phyloP scores from a whole-genome alignment of 2,329 filamentous ascomycete genomes.

The Colletotrichum somersetense region DNA sequence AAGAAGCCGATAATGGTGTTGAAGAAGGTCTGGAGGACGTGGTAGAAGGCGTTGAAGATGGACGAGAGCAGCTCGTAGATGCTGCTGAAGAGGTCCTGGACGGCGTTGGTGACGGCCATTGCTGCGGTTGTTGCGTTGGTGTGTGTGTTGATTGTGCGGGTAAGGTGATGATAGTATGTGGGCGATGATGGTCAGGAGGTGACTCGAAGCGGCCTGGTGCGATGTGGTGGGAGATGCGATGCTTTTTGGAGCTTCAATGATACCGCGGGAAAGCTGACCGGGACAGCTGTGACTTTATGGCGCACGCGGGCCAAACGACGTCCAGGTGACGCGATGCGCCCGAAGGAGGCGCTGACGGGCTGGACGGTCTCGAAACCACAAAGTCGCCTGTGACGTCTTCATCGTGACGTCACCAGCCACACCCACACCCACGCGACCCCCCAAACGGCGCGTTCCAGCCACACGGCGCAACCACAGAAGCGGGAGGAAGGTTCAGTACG shows the following conservation, averaged over 20 bases:
- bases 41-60: slow-evolving; percentile 51
- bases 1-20: slow-evolving; percentile 53
- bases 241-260: background rate
- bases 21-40: slow-evolving; percentile 51
- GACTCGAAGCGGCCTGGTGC: background rate
- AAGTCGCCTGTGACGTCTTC: slow-evolving; percentile 34
- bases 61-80: slow-evolving; percentile 57
- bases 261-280: too few relatives aligned
- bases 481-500: background rate
- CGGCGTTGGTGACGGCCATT: slow-evolving; percentile 53
- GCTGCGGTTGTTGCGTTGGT: slow-evolving; percentile 26
- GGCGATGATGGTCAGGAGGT: too few relatives aligned
- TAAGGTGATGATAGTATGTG: too few relatives aligned
- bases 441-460: slow-evolving; percentile 27
- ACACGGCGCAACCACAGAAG: slow-evolving; percentile 1
- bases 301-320: slow-evolving; percentile 21
- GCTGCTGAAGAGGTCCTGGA: slow-evolving; percentile 56
- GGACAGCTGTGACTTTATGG: slow-evolving; percentile 5
- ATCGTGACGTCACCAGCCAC: slow-evolving; percentile 43
- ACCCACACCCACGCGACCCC: background rate
- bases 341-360: slow-evolving; percentile 20
- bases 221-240: background rate
- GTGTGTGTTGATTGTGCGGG: background rate
- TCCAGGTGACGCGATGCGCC: slow-evolving; percentile 32
- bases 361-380: background rate